Conservation (phyloP, 2,329 filamentous ascomycete species). For the Talaromyces islandicus region DNA sequence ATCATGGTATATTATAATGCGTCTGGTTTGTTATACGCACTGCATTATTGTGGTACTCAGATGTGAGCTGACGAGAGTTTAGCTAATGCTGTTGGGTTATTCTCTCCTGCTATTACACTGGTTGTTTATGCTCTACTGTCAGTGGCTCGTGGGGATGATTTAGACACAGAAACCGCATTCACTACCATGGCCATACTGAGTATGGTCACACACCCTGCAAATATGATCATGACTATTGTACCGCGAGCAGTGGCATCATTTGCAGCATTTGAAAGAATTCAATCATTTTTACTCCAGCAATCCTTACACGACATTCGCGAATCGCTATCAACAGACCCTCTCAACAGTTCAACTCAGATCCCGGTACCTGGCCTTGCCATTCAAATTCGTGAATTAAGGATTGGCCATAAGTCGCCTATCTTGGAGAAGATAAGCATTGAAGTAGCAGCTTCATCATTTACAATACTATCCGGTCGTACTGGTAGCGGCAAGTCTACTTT, state of each 20-base stretch:
- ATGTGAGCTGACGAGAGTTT: neutral
- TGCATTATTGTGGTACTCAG: neutral
- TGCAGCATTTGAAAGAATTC: slow-evolving; percentile 36
- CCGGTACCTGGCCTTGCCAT: neutral
- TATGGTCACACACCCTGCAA: slow-evolving; percentile 18
- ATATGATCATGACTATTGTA: slow-evolving; percentile 21
- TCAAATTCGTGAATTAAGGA: neutral
- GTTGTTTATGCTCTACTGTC: slow-evolving; percentile 29
- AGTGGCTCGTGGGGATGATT: slow-evolving; percentile 14
- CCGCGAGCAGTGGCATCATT: slow-evolving; percentile 30
- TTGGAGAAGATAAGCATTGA: slow-evolving; percentile 36
- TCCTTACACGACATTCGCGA: neutral
- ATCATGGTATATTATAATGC: slow-evolving; percentile 36
- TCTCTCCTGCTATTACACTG: slow-evolving; percentile 14
- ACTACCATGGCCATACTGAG: slow-evolving; percentile 21
- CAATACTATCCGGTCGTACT: slow-evolving; percentile 46
- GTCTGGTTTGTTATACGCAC: slow-evolving; percentile 21
- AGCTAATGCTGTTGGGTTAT: slow-evolving; percentile 1
- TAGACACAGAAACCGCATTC: slow-evolving; percentile 23
- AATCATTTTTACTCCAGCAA: slow-evolving; percentile 22
- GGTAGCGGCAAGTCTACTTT: slow-evolving; percentile 50
- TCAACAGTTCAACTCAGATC: neutral
- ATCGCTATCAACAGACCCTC: neutral
- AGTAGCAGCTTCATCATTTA: slow-evolving; percentile 38
- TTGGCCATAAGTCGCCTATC: slow-evolving; percentile 18